Percentiles rank a stretch among this genome's conserved stretches.
Evolutionary conservation across 108 stramenopile genomes (phyloP).

Genomic region (Nitzschia sp.): DNA sequence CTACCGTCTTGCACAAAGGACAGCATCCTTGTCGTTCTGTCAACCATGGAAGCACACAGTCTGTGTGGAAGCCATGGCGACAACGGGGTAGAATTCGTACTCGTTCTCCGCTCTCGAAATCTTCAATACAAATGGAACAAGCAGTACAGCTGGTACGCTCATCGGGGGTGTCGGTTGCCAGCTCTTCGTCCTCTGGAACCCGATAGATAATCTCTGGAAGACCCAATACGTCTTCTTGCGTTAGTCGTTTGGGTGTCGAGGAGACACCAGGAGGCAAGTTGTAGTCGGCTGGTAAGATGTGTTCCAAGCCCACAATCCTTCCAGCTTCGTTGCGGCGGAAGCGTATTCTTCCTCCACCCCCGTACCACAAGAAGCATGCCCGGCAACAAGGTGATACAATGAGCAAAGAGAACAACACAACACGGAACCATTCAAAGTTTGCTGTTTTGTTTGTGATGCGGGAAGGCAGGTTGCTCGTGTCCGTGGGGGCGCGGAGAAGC

Average conservation of each 20-base stretch:
- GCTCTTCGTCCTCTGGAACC: neutral
- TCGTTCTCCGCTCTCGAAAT: conserved; percentile 76
- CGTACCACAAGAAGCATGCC: conserved; percentile 44
- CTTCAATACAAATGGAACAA: conserved; percentile 93
- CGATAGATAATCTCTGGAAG: conserved; percentile 46
- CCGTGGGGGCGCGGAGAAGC: neutral
- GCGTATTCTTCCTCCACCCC: conserved; percentile 48
- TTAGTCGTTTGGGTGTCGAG: conserved; percentile 16
- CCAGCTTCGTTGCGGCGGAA: conserved; percentile 48
- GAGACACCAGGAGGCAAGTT: conserved; percentile 5
- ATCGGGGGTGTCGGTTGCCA: neutral
- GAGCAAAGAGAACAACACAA: conserved; percentile 48
- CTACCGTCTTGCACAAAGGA: conserved; percentile 63
- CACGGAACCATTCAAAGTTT: conserved; percentile 41
- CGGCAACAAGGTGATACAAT: conserved; percentile 51
- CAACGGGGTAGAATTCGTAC: conserved; percentile 79
- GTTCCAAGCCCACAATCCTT: conserved; percentile 46
- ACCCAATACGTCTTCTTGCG: conserved; percentile 40
- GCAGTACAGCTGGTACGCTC: conserved; percentile 28
- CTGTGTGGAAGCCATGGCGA: conserved; percentile 75
- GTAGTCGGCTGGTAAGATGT: conserved; percentile 37
- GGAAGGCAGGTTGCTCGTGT: neutral
- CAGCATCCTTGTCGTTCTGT: conserved; percentile 68
- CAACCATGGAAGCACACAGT: conserved; percentile 86
- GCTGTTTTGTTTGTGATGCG: neutral